Conservation (phyloP, 1,284 basidiomycete species). For the Heliocybe sulcata region DNA sequence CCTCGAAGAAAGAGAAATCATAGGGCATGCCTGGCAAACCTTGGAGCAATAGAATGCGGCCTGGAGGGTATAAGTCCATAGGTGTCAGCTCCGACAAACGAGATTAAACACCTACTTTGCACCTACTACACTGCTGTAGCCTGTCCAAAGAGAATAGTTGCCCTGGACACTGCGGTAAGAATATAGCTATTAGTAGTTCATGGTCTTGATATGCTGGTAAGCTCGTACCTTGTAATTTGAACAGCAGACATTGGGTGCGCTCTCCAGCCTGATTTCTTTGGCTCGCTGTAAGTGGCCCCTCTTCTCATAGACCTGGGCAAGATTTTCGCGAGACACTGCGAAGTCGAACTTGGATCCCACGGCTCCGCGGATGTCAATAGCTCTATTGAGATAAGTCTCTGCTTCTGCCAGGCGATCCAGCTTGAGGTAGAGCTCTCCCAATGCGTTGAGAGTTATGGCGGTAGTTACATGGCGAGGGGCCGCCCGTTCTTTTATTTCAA, state of each 20-base stretch:
- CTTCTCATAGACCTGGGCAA: constrained; percentile 24
- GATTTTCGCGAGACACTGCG: constrained; percentile 26
- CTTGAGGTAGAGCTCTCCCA: constrained; percentile 26
- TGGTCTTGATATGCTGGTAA: neutral
- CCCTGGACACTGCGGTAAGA: constrained; percentile 13
- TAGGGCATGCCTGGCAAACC: constrained; percentile 13
- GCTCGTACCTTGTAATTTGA: constrained; percentile 17
- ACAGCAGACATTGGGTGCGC: constrained; percentile 20
- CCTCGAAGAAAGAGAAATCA: neutral
- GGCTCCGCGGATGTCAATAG: constrained; percentile 19
- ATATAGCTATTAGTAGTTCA: constrained; percentile 6
- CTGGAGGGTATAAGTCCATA: no score
- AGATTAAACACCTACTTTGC: constrained; percentile 8
- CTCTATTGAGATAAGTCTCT: constrained; percentile 21
- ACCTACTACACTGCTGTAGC: constrained; percentile 13
- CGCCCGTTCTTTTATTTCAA: constrained; percentile 18
- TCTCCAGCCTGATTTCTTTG: constrained; percentile 16
- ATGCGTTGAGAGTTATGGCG: constrained; percentile 22
- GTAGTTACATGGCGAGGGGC: constrained; percentile 11
- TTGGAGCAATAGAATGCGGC: constrained; percentile 16
- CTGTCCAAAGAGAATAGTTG: constrained; percentile 10
- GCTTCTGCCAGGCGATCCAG: constrained; percentile 24
- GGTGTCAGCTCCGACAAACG: neutral
- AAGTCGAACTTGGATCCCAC: constrained; percentile 18
- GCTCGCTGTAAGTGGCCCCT: constrained; percentile 21